Percentiles rank a stretch among this genome's conserved stretches.
Conservation (phyloP, 2,329 filamentous ascomycete genomes). For the Fusarium proliferatum region DNA sequence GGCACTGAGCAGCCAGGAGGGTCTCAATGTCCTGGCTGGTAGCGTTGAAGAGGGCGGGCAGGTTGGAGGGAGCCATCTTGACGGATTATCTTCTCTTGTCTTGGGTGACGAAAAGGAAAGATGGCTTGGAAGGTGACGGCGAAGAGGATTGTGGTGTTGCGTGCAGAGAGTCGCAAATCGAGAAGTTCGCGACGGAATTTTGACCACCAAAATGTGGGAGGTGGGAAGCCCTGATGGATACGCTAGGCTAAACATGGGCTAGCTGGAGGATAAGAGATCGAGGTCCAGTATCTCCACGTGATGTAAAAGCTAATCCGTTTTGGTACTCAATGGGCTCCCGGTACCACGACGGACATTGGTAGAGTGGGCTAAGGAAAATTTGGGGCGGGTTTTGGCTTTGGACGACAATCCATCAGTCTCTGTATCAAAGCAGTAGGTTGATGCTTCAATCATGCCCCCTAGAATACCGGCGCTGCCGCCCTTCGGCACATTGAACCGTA, state of each 20-base stretch:
- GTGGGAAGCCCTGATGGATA: constrained; percentile 47
- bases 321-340: not conserved
- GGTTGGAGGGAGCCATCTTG: constrained; percentile 96
- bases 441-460: constrained; percentile 69
- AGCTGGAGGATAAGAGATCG: constrained; percentile 12
- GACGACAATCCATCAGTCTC: constrained; percentile 38
- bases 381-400: constrained; percentile 41
- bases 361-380: constrained; percentile 49
- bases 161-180: constrained; percentile 41
- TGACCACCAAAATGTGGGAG: constrained; percentile 54
- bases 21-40: constrained; percentile 99
- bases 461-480: constrained; percentile 71
- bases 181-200: constrained; percentile 60
- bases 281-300: constrained; percentile 48
- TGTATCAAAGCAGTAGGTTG: constrained; percentile 40
- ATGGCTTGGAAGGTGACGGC: constrained; percentile 44
- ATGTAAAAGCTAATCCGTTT: constrained; percentile 29
- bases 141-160: constrained; percentile 44
- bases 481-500: constrained; percentile 70
- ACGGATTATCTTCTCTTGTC: constrained; percentile 53
- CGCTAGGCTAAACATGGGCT: constrained; percentile 43
- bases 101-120: constrained; percentile 48
- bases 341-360: constrained; percentile 12
- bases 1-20: constrained; percentile 95
- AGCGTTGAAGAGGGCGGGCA: constrained; percentile 95